Percentiles rank a stretch among this genome's conserved stretches.
Conservation (phyloP, 2,329 filamentous ascomycete genomes). For the Fusarium newnesense region DNA sequence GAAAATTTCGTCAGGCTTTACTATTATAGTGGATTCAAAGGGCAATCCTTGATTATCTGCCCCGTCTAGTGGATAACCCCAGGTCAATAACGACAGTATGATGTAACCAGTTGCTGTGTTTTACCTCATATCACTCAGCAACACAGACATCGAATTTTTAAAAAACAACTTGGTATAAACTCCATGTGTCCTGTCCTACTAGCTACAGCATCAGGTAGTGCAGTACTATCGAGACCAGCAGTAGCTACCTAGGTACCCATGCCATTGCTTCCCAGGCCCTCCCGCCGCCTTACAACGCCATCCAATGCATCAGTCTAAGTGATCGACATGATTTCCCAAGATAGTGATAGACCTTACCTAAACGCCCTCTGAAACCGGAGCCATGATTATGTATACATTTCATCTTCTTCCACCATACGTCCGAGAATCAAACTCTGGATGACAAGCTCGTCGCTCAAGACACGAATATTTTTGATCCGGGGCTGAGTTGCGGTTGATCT, state of each 20-base stretch:
- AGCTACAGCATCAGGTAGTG: not conserved
- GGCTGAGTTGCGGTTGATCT: slow-evolving; percentile 39
- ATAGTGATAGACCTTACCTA: slow-evolving; percentile 17
- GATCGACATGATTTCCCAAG: slow-evolving; percentile 11
- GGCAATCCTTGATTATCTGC: not conserved
- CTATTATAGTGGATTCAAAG: slow-evolving; percentile 11
- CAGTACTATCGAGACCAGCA: not conserved
- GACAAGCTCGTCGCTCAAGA: slow-evolving; percentile 86
- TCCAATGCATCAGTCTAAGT: slow-evolving; percentile 22
- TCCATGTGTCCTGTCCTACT: slow-evolving; percentile 7
- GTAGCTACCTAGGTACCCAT: not conserved
- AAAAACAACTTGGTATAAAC: slow-evolving; percentile 13
- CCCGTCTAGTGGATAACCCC: not conserved
- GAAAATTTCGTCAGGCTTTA: slow-evolving; percentile 5
- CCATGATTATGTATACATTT: slow-evolving; percentile 46
- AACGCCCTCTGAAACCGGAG: slow-evolving; percentile 25
- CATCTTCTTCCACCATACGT: slow-evolving; percentile 73
- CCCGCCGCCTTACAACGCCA: slow-evolving; percentile 25
- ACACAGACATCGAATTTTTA: not conserved
- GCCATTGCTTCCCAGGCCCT: not conserved
- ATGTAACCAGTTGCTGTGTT: slow-evolving; percentile 7
- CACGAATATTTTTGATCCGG: slow-evolving; percentile 64
- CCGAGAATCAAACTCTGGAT: slow-evolving; percentile 94
- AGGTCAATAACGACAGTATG: slow-evolving; percentile 18
- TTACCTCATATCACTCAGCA: not conserved